Percentiles rank a stretch among this genome's conserved stretches.
Evolutionary conservation across 2,329 filamentous ascomycete genomes (phyloP).

Genomic region (Piedraia hortae): DNA sequence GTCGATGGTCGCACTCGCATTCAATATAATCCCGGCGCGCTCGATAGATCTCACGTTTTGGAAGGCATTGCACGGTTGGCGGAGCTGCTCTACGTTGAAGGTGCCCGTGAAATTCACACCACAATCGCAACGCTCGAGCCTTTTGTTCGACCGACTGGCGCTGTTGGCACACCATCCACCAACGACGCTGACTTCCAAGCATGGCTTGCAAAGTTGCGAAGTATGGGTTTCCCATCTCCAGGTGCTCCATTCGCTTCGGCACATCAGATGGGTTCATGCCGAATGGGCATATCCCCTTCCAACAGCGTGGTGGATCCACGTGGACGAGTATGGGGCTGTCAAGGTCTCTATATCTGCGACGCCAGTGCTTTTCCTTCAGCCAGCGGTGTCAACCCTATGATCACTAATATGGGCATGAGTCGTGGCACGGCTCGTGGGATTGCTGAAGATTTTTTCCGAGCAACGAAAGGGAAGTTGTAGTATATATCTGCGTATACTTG

Average conservation of each 20-base stretch:
- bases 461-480: background rate
- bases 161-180: conserved; percentile 12
- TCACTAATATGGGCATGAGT: conserved; percentile 44
- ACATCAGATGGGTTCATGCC: conserved; percentile 56
- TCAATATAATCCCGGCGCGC: conserved; percentile 40
- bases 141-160: conserved; percentile 24
- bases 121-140: conserved; percentile 28
- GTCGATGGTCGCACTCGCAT: conserved; percentile 33
- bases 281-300: conserved; percentile 30
- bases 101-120: conserved; percentile 54
- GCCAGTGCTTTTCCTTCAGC: conserved; percentile 50
- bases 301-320: conserved; percentile 18
- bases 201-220: conserved; percentile 29
- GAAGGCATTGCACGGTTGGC: conserved; percentile 44
- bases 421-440: conserved; percentile 35
- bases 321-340: conserved; percentile 32
- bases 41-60: conserved; percentile 44
- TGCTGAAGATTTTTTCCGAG: conserved; percentile 6
- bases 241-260: conserved; percentile 34
- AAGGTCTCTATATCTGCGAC: conserved; percentile 42
- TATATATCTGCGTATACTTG: too few species aligned
- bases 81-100: conserved; percentile 51
- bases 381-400: conserved; percentile 60
- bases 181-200: conserved; percentile 31
- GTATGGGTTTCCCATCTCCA: conserved; percentile 22